These are phyloP conservation scores for Ampelomyces quisqualis DNA, from an alignment of 2,329 filamentous ascomycete genomes.

Conservation along the genomic window DNA sequence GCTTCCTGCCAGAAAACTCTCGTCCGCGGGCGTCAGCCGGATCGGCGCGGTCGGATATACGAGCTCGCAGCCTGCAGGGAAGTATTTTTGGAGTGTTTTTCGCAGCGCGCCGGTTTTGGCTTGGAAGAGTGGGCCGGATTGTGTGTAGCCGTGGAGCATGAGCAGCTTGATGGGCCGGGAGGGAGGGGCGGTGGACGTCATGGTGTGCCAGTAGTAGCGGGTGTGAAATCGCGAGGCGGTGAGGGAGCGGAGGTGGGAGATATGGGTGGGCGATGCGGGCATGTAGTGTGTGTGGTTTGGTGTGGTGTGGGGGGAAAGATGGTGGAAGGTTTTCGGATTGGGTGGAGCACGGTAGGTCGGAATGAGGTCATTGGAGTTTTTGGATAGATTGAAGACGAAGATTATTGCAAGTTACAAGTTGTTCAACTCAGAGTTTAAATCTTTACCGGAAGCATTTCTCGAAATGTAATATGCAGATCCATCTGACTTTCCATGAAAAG, in stretches of 20 bases:
- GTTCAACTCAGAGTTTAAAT: too few species aligned
- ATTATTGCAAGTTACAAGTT: neutral
- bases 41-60: slow-evolving; percentile 52
- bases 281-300: too few species aligned
- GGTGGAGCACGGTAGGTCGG: neutral
- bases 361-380: slow-evolving; percentile 1
- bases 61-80: slow-evolving; percentile 56
- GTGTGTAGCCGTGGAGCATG: slow-evolving; percentile 73
- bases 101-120: slow-evolving; percentile 85
- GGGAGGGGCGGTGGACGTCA: slow-evolving; percentile 32
- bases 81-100: slow-evolving; percentile 74
- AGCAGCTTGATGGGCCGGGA: slow-evolving; percentile 48
- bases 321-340: neutral
- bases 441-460: too few species aligned
- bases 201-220: slow-evolving; percentile 28
- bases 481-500: too few species aligned
- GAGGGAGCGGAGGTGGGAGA: slow-evolving; percentile 14
- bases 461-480: too few species aligned
- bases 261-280: slow-evolving; percentile 2
- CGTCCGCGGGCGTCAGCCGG: slow-evolving; percentile 47
- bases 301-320: neutral
- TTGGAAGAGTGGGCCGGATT: slow-evolving; percentile 82
- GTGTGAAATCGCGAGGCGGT: slow-evolving; percentile 17
- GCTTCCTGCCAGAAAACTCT: slow-evolving; percentile 53
- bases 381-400: too few species aligned